Conservation (phyloP, 345 rosid genomes). For the Hevea brasiliensis region DNA sequence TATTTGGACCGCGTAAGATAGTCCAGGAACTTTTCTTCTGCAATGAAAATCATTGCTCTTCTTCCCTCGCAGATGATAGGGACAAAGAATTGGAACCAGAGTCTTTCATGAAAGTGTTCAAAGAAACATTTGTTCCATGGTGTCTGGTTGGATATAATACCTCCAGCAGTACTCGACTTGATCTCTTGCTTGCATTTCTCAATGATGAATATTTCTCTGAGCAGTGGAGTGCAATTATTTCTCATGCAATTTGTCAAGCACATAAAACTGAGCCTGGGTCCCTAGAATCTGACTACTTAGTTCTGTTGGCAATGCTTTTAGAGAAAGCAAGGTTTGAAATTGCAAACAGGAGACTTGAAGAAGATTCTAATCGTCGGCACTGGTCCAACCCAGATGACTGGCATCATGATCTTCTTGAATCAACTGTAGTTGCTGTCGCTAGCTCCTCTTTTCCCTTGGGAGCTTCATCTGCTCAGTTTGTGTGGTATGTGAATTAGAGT, state of each 20-base stretch:
- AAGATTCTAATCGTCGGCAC: slow-evolving; percentile 35
- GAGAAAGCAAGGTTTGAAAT: slow-evolving; percentile 68
- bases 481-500: slow-evolving; percentile 53
- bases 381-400: slow-evolving; percentile 58
- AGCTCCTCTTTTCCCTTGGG: slow-evolving; percentile 41
- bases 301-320: slow-evolving; percentile 57
- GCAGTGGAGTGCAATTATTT: slow-evolving; percentile 69
- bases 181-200: slow-evolving; percentile 70
- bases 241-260: slow-evolving; percentile 48
- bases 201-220: slow-evolving; percentile 72
- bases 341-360: slow-evolving; percentile 38
- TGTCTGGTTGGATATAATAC: slow-evolving; percentile 55
- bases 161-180: slow-evolving; percentile 54
- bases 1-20: slow-evolving; percentile 76
- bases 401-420: slow-evolving; percentile 81
- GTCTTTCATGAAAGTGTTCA: slow-evolving; percentile 52
- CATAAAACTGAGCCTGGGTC: slow-evolving; percentile 32
- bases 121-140: slow-evolving; percentile 85
- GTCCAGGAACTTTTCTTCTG: slow-evolving; percentile 39
- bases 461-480: slow-evolving; percentile 51
- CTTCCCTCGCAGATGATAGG: slow-evolving; percentile 29
- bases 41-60: slow-evolving; percentile 27
- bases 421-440: slow-evolving; percentile 57
- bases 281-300: slow-evolving; percentile 36
- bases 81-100: slow-evolving; percentile 42